phyloP scores from a whole-genome alignment of 169 alveolate species.

The Plasmodium vivax region DNA sequence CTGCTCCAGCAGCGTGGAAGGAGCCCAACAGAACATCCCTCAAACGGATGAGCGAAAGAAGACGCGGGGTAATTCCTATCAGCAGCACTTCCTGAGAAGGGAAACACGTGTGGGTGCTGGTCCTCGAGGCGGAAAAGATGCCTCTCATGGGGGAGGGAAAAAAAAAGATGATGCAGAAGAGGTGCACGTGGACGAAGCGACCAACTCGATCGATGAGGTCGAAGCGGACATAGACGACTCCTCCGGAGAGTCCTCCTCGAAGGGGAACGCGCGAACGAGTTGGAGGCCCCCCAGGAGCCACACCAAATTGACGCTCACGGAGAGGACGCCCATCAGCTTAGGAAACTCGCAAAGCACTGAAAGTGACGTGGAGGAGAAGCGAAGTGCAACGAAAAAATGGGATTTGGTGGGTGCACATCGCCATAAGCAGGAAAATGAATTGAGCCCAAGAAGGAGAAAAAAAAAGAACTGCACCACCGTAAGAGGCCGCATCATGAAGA shows the following conservation, averaged over 20 bases:
- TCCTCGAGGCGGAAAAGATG: neutral
- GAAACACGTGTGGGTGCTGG: neutral
- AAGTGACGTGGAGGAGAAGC: neutral
- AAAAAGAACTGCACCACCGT: conserved; percentile 18
- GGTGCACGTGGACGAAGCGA: neutral
- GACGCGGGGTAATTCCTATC: neutral
- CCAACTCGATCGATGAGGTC: neutral
- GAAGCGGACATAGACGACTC: neutral
- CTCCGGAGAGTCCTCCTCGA: neutral
- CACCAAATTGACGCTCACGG: neutral
- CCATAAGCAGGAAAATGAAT: conserved; percentile 14
- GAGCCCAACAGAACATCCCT: neutral
- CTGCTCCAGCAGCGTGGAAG: neutral
- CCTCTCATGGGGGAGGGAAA: neutral
- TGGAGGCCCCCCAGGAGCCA: neutral
- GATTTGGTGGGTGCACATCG: conserved; percentile 4
- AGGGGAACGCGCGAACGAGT: neutral
- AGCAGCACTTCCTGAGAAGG: neutral
- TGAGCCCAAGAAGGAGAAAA: conserved; percentile 17
- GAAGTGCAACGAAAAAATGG: neutral
- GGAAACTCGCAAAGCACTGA: neutral
- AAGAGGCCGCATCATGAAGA: neutral
- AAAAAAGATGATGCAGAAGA: neutral
- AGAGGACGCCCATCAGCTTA: neutral
- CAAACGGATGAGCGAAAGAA: conserved; percentile 1